Evolutionary conservation across 2,329 filamentous ascomycete species (phyloP).

Genomic region (Cladophialophora carrionii): DNA sequence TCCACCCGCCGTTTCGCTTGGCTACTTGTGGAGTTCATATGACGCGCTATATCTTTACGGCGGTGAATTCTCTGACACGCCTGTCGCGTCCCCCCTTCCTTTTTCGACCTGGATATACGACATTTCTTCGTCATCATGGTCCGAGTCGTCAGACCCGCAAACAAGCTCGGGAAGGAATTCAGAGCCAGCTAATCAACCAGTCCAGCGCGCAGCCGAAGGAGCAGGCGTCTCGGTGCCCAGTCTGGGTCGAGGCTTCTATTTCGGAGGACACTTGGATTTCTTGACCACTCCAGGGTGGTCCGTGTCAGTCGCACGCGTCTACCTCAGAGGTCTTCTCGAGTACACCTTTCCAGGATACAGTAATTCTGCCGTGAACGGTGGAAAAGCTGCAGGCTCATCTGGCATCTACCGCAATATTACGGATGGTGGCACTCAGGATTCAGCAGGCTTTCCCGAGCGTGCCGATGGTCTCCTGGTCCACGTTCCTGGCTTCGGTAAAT

Average conservation of each 20-base stretch:
- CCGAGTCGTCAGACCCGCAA: conserved; percentile 62
- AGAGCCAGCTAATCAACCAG: conserved; percentile 56
- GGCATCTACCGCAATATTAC: conserved; percentile 76
- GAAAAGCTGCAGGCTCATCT: conserved; percentile 60
- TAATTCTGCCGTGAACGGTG: conserved; percentile 64
- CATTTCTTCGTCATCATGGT: conserved; percentile 63
- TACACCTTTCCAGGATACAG: conserved; percentile 73
- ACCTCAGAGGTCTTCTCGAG: conserved; percentile 73
- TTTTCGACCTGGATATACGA: conserved; percentile 73
- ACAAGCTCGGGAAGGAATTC: conserved; percentile 68
- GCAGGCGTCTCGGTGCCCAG: conserved; percentile 71
- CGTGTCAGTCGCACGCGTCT: conserved; percentile 64
- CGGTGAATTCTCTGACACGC: conserved; percentile 70
- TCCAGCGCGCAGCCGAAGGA: conserved; percentile 74
- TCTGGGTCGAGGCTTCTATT: conserved; percentile 74
- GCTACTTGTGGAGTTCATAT: conserved; percentile 76
- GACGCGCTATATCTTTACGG: conserved; percentile 73
- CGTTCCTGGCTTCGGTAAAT: conserved; percentile 73
- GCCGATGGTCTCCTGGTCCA: conserved; percentile 75
- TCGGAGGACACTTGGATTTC: conserved; percentile 73
- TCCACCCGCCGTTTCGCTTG: conserved; percentile 70
- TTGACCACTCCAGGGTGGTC: conserved; percentile 69
- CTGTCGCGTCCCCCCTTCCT: conserved; percentile 58
- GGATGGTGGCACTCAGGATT: conserved; percentile 67
- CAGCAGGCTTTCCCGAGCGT: conserved; percentile 69